Conservation (phyloP, 108 stramenopile species). For the Nannochloropsis gaditana region DNA sequence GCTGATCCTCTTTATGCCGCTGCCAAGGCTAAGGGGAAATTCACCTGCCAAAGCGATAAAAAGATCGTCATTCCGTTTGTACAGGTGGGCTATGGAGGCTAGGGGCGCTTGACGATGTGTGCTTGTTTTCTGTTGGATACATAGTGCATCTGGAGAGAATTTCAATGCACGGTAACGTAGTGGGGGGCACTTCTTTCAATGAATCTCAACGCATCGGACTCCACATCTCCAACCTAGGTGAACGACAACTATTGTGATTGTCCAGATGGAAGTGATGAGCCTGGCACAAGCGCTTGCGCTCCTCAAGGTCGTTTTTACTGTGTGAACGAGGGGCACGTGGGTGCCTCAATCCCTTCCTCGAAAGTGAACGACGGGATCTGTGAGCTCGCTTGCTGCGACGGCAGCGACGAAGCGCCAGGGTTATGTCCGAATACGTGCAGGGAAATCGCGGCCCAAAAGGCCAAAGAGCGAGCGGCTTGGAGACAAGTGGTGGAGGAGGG, state of each 20-base stretch:
- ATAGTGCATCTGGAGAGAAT: too few relatives aligned
- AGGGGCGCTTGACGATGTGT: too few relatives aligned
- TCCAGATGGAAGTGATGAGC: slow-evolving; percentile 44
- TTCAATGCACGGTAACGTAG: too few relatives aligned
- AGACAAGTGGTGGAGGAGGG: neutral
- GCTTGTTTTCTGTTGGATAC: too few relatives aligned
- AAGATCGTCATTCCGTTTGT: neutral
- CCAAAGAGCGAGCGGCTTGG: neutral
- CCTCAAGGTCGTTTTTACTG: slow-evolving; percentile 20
- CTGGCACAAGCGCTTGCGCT: slow-evolving; percentile 45
- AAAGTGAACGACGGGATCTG: slow-evolving; percentile 20
- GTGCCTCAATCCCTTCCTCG: slow-evolving; percentile 5
- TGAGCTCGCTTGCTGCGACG: slow-evolving; percentile 14
- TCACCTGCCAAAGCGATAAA: neutral
- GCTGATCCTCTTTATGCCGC: neutral
- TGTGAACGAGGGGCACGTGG: slow-evolving; percentile 2
- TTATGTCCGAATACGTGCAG: neutral
- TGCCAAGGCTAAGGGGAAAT: neutral
- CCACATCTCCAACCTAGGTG: slow-evolving; percentile 3
- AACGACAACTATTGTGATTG: slow-evolving; percentile 52
- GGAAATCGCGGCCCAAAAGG: neutral
- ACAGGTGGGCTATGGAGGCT: neutral
- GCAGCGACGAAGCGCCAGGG: slow-evolving; percentile 15
- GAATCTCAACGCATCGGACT: too few relatives aligned
- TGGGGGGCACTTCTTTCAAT: too few relatives aligned